Evolutionary conservation across 2,329 filamentous ascomycete genomes (phyloP).

Genomic region (Colletotrichum nymphaeae): DNA sequence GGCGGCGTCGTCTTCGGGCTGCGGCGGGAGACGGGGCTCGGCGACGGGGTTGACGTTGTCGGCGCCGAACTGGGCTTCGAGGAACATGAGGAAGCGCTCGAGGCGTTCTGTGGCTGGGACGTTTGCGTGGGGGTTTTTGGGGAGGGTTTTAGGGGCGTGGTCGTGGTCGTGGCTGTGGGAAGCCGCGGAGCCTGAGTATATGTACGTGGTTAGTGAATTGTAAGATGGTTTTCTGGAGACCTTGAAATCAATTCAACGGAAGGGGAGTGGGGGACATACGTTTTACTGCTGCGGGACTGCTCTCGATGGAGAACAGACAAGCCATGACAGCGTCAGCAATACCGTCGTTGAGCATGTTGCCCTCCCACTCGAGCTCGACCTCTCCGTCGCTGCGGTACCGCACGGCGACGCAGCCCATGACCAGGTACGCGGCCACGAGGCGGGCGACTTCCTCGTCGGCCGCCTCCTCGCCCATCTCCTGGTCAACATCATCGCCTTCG

Average conservation of each 20-base stretch:
- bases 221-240: background rate
- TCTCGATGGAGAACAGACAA: conserved; percentile 91
- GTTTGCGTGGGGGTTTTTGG: conserved; percentile 78
- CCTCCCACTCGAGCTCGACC: conserved; percentile 95
- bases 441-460: conserved; percentile 73
- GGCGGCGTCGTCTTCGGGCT: conserved; percentile 31
- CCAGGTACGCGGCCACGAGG: conserved; percentile 68
- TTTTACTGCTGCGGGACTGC: conserved; percentile 93
- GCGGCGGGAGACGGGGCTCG: conserved; percentile 64
- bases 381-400: conserved; percentile 81
- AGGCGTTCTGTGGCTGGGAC: conserved; percentile 81
- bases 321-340: conserved; percentile 98
- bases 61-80: conserved; percentile 94
- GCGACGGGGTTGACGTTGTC: conserved; percentile 85
- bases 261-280: conserved; percentile 42
- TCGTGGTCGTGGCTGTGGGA: conserved; percentile 54
- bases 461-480: conserved; percentile 48
- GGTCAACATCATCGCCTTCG: conserved; percentile 37
- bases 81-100: conserved; percentile 90
- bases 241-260: no score
- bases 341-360: conserved; percentile 96
- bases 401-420: conserved; percentile 95
- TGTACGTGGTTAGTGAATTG: conserved; percentile 38
- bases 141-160: conserved; percentile 47
- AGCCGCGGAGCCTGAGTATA: conserved; percentile 66